A percentile compares a stretch with the other conserved stretches of the same genome.
Conservation (phyloP, 768 basidiomycete genomes). For the Basidioascus undulatus region DNA sequence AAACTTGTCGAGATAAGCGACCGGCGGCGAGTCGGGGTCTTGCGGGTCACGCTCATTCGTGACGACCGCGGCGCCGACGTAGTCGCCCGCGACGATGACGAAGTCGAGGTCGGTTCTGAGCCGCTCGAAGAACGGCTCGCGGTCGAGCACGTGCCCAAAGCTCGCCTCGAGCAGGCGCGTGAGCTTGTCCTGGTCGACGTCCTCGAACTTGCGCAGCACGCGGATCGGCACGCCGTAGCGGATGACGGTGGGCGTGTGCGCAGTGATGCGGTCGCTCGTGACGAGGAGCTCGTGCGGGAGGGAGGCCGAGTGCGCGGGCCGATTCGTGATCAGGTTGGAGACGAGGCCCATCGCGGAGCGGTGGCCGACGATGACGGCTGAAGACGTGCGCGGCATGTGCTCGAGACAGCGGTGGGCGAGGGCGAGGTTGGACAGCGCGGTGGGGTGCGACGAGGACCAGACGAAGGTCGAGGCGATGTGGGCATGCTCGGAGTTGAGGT, state of each 20-base stretch:
- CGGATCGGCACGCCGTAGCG: slow-evolving; percentile 69
- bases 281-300: slow-evolving; percentile 80
- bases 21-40: slow-evolving; percentile 26
- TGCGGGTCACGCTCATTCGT: slow-evolving; percentile 29
- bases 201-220: slow-evolving; percentile 37
- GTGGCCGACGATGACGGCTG: slow-evolving; percentile 91
- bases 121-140: slow-evolving; percentile 50
- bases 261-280: no score
- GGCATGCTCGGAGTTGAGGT: slow-evolving; percentile 61
- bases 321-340: slow-evolving; percentile 92
- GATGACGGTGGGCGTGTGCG: slow-evolving; percentile 77
- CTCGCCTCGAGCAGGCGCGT: slow-evolving; percentile 65
- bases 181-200: slow-evolving; percentile 47
- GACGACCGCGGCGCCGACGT: slow-evolving; percentile 80
- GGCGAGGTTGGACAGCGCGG: slow-evolving; percentile 60
- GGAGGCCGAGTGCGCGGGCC: slow-evolving; percentile 83
- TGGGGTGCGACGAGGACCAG: slow-evolving; percentile 59
- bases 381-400: slow-evolving; percentile 81
- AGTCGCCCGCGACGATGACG: slow-evolving; percentile 81
- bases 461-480: slow-evolving; percentile 72
- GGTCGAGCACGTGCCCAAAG: slow-evolving; percentile 50
- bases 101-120: slow-evolving; percentile 62
- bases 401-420: slow-evolving; percentile 65
- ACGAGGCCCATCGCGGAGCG: slow-evolving; percentile 86
- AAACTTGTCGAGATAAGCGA: slow-evolving; percentile 95